Conservation (phyloP, 2,329 filamentous ascomycete genomes). For the Zymoseptoria passerinii region DNA sequence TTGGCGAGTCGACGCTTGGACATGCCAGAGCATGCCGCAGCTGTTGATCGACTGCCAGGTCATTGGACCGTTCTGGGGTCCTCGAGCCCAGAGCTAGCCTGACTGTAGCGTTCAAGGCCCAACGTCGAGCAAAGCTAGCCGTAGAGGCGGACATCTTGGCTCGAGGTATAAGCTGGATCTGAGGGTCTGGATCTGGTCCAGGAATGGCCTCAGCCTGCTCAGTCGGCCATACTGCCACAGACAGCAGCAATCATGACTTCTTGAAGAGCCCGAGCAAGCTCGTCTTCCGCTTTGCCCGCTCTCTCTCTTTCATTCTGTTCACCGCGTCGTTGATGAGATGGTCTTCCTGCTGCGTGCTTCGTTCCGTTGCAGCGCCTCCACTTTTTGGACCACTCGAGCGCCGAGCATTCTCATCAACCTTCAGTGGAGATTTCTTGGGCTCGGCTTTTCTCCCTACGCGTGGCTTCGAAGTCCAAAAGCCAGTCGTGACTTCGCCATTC, state of each 20-base stretch:
- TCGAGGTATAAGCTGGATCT: too few species aligned
- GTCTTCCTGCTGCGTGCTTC: conserved; percentile 1
- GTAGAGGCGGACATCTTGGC: too few species aligned
- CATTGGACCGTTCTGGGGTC: background rate
- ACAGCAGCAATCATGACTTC: conserved; percentile 5
- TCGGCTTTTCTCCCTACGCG: background rate
- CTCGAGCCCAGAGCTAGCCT: background rate
- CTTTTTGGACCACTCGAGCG: background rate
- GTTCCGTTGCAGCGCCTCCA: background rate
- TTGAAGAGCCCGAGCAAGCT: conserved; percentile 19
- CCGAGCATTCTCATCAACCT: background rate
- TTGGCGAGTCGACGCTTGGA: conserved; percentile 11
- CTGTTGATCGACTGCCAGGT: background rate
- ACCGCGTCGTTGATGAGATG: conserved; percentile 22
- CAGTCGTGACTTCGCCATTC: background rate
- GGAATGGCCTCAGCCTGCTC: background rate
- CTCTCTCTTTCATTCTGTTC: conserved; percentile 18
- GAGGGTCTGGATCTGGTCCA: background rate
- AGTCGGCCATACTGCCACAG: background rate
- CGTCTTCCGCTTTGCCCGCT: conserved; percentile 11
- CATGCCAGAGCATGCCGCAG: background rate
- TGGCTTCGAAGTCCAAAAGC: background rate
- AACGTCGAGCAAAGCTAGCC: background rate
- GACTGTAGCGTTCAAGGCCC: background rate
- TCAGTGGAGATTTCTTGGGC: background rate